phyloP scores from a whole-genome alignment of 192 early-diverging fungal species.

The Entophlyctis helioformis region DNA sequence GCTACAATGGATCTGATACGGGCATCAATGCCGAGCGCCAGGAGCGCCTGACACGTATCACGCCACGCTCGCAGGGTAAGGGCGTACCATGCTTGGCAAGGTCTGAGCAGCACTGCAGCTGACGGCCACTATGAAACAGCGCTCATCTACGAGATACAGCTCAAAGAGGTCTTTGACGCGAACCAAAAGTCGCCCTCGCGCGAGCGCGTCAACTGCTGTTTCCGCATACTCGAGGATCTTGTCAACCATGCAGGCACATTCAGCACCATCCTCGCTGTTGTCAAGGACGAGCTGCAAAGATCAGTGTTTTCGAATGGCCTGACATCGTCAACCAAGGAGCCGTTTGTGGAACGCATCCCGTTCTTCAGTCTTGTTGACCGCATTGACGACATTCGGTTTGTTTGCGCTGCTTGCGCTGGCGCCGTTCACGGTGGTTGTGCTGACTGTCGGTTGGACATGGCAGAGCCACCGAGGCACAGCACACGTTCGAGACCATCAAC shows the following conservation, averaged over 20 bases:
- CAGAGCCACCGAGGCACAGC: conserved; percentile 16
- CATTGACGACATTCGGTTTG: conserved; percentile 12
- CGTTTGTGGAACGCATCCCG: conserved; percentile 25
- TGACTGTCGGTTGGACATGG: background rate
- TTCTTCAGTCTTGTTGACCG: conserved; percentile 17
- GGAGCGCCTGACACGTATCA: no score
- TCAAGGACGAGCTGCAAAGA: conserved; percentile 23
- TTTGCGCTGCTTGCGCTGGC: background rate
- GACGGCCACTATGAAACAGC: no score
- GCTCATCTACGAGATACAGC: conserved; percentile 22
- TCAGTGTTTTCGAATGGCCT: conserved; percentile 21
- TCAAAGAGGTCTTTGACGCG: conserved; percentile 25
- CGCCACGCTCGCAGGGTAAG: no score
- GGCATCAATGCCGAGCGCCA: no score
- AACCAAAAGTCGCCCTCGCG: conserved; percentile 14
- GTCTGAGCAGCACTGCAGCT: no score
- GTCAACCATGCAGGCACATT: conserved; percentile 14
- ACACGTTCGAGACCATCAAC: conserved; percentile 12
- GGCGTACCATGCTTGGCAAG: no score
- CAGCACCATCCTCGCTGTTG: conserved; percentile 5
- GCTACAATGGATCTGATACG: no score
- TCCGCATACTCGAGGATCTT: conserved; percentile 22
- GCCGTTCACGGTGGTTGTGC: background rate
- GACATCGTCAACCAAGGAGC: conserved; percentile 13
- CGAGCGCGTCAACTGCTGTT: conserved; percentile 10